phyloP scores from a whole-genome alignment of 1,139 yeast species.

The Geotrichum candidum region DNA sequence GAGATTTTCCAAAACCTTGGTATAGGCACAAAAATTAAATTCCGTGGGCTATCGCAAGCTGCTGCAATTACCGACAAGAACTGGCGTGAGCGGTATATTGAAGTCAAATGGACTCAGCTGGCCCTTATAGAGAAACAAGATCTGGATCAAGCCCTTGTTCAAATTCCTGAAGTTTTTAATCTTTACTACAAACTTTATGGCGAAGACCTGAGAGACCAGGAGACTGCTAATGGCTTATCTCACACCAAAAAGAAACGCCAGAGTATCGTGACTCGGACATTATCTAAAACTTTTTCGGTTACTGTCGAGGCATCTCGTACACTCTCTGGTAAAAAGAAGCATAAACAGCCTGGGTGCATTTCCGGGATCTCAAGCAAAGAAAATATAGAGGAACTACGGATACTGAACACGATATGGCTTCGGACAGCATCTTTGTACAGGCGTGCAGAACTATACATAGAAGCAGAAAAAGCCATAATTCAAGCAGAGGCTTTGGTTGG shows the following conservation, averaged over 20 bases:
- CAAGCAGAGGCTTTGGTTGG: slow-evolving; percentile 57
- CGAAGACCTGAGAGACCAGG: not conserved
- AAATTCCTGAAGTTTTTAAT: not conserved
- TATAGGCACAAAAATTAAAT: slow-evolving; percentile 38
- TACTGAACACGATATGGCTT: slow-evolving; percentile 47
- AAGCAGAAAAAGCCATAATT: slow-evolving; percentile 63
- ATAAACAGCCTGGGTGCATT: not conserved
- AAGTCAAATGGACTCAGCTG: slow-evolving; percentile 59
- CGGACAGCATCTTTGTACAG: slow-evolving; percentile 63
- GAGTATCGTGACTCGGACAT: not conserved
- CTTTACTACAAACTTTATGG: not conserved
- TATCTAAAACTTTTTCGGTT: not conserved
- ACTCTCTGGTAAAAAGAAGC: not conserved
- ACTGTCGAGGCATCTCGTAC: not conserved
- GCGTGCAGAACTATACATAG: slow-evolving; percentile 48
- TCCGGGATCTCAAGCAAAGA: not conserved
- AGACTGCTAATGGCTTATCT: not conserved
- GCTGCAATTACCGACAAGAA: slow-evolving; percentile 59
- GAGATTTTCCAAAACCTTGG: slow-evolving; percentile 4
- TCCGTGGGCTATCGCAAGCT: slow-evolving; percentile 66
- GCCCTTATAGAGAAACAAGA: slow-evolving; percentile 53
- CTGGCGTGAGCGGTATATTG: slow-evolving; percentile 58
- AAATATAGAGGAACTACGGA: not conserved
- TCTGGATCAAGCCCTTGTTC: slow-evolving; percentile 13
- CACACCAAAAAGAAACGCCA: not conserved